phyloP scores from a whole-genome alignment of 345 rosid genomes.

The Litchi chinensis region DNA sequence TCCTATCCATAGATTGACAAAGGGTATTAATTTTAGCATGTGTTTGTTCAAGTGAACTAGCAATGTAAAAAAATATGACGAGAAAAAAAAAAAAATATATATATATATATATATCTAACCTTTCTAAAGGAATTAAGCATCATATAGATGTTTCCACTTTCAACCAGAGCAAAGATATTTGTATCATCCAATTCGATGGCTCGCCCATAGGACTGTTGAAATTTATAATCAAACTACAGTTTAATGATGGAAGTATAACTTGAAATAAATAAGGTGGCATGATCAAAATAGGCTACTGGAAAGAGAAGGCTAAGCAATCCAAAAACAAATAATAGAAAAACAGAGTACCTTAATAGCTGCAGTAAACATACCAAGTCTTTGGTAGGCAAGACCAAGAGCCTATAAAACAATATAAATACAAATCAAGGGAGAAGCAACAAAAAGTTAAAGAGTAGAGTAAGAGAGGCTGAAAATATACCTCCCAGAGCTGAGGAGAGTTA shows the following conservation, averaged over 20 bases:
- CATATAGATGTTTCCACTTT: constrained; percentile 89
- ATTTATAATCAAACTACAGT: constrained; percentile 8
- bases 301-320: not conserved
- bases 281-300: not conserved
- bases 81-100: constrained; percentile 12
- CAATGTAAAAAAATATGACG: not conserved
- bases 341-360: constrained; percentile 84
- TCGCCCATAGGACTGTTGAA: constrained; percentile 76
- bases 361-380: constrained; percentile 89
- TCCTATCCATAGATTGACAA: not conserved
- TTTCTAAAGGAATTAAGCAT: constrained; percentile 88
- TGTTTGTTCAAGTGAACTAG: constrained; percentile 2
- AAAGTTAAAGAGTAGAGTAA: not conserved
- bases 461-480: constrained; percentile 48
- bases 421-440: constrained; percentile 12
- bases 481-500: constrained; percentile 80
- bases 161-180: constrained; percentile 67
- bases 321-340: not conserved
- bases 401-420: constrained; percentile 27
- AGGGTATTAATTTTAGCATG: not conserved
- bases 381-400: constrained; percentile 96
- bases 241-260: constrained; percentile 1
- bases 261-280: not conserved
- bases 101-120: no score
- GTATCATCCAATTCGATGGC: constrained; percentile 84